Base-by-base conservation (phyloP, 306 rosid species). In the Vicia faba region DNA sequence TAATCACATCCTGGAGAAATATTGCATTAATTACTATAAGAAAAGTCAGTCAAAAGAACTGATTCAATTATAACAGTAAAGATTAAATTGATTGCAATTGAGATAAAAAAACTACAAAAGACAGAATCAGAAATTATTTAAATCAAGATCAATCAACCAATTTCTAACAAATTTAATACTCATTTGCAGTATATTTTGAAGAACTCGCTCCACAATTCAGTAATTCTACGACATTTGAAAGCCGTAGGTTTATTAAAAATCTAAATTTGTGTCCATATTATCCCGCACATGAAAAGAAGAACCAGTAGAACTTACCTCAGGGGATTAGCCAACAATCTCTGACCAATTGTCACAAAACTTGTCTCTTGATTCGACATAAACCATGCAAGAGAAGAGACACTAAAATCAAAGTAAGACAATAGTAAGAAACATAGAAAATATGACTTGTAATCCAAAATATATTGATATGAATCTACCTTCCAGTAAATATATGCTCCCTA, bases 301-400 rank as follows among this genome's bases (percentile, higher is more conserved):
- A 55, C 14, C 16, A 46, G 53, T 23, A 68, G 48, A 74, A 86
- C 88, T 85, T 86, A 90, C 99, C 36, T 95, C 73, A 95, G 79
- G 23, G 99, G 99, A 83, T 88, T 88, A 65, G 99, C 99, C 87
- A 95, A 77, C 81, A 95, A 77, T 85, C 99, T 88, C 82, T 95
- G 99, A 68, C 99, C 99, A 79, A 95, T 95, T 44, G 97, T 90
- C 77, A 95, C 99, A 14, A 95, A 95, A 90, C 99, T 90, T 14
- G 96, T 95, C 81, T 95, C 99, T 79, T 95, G 99, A 90, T 95
- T 95, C 77, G 99, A 95, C 99, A 95, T 95, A 88, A 95, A 95
- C 99, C 99, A 95, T 29, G 99, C 99, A 70, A 95, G 96, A 69
- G 99, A 95, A 72, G 99, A 95, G 82, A 95, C 99, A 95, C 99